Base-by-base conservation (phyloP, 2,329 filamentous ascomycete genomes). In the Samsoniella hepiali region DNA sequence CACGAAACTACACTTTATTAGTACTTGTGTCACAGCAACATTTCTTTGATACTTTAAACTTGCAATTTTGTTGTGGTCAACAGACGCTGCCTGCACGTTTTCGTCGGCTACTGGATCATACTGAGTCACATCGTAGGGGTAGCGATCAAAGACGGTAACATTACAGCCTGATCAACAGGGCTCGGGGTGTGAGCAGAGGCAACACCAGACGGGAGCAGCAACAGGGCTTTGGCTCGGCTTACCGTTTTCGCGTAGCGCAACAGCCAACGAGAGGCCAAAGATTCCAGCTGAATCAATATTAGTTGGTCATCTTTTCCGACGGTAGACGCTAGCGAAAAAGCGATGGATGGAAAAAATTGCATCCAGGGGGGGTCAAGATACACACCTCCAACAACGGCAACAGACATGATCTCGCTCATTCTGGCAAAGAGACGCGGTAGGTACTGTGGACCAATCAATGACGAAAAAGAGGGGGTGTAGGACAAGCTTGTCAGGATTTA, bases 61-160 rank as follows among this genome's bases (percentile, higher is more conserved):
- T 45, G 67, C 69, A 57, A 70, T 70, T 42, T 71, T 71, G 63
- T 71, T 70, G 29, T 68, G 68, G 40, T 71, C 69, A 15, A 71
- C 69, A 13, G 69, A 71, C 1, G 69, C 69, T 15, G 65, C 69
- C 47, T 68, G 68, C 11, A 65, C 65, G 7, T 57, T 63, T 10
- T 65, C 63, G 17, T 62, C 54, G 2, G 63, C 58, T 0, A 58
- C 64, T 2, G 68, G 69, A 7, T 66, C 62, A 57, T 70, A 71
- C 11, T 60, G 42, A 15, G 67, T 69, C 63, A 67, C 53, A 15
- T 69, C 65, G 49, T 69, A 70, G 3, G 36, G 53, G 29, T 70
- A 56, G 50, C 64, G 63, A 53, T 71, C 69, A 50, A 70, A 70
- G 1, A 71, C 68, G 2, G 62, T 64, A 13, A 71, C 65, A 11